Conservation (phyloP, 768 basidiomycete genomes). For the Collybiopsis confluens region DNA sequence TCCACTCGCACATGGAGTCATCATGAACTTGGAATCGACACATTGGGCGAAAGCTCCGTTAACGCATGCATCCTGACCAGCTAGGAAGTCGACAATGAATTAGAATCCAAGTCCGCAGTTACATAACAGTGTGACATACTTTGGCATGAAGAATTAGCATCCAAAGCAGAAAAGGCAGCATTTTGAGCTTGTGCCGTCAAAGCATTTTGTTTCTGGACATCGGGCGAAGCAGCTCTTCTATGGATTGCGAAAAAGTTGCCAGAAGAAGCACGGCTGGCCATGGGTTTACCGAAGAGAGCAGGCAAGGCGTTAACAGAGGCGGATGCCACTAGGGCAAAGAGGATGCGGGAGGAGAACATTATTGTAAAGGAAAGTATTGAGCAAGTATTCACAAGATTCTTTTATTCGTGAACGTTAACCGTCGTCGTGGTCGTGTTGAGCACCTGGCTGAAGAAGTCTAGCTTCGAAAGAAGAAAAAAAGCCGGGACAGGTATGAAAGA, state of each 20-base stretch:
- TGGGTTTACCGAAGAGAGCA: neutral
- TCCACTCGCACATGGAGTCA: slow-evolving; percentile 30
- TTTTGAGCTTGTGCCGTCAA: slow-evolving; percentile 49
- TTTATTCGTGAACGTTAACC: neutral
- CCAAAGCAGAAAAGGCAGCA: slow-evolving; percentile 40
- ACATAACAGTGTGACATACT: slow-evolving; percentile 24
- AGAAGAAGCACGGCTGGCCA: neutral
- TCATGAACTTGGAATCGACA: slow-evolving; percentile 31
- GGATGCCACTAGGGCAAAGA: slow-evolving; percentile 3
- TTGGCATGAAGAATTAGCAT: slow-evolving; percentile 41
- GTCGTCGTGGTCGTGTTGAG: neutral
- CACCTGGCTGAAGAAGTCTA: neutral
- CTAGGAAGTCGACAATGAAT: slow-evolving; percentile 14
- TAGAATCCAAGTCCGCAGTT: slow-evolving; percentile 9
- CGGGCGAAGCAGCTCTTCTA: neutral
- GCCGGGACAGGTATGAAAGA: neutral
- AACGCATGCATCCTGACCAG: slow-evolving; percentile 37
- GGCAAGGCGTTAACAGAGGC: slow-evolving; percentile 1
- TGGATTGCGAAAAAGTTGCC: neutral
- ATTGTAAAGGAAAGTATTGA: neutral
- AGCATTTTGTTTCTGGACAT: slow-evolving; percentile 37
- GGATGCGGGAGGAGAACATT: neutral
- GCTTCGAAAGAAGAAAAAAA: neutral
- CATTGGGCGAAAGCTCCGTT: slow-evolving; percentile 40
- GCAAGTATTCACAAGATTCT: neutral